Conservation (phyloP, 805 yeast species). For the Allodekkera sacchari region DNA sequence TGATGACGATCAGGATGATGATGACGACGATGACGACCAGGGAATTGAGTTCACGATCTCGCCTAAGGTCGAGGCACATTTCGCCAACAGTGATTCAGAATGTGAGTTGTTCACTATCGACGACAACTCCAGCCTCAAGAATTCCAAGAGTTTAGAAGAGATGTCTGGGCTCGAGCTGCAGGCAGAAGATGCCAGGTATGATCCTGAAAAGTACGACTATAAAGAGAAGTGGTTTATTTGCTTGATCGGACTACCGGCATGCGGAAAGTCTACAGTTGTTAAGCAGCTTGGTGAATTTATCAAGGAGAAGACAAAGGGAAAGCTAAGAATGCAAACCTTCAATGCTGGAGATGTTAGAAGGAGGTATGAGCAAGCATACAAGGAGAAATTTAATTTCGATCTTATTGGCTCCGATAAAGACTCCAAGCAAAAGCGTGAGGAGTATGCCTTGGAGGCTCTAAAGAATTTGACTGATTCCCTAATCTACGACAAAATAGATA, state of each 20-base stretch:
- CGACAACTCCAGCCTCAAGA: background rate
- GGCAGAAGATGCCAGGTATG: conserved; percentile 1
- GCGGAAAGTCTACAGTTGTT: conserved; percentile 66
- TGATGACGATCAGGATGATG: conserved; percentile 3
- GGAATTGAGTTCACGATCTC: too few relatives aligned
- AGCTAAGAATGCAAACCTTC: conserved; percentile 25
- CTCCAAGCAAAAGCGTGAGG: conserved; percentile 56
- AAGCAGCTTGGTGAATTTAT: conserved; percentile 20
- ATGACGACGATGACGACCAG: conserved; percentile 3
- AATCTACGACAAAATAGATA: conserved; percentile 70
- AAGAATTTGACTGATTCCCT: conserved; percentile 70
- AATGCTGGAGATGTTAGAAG: conserved; percentile 49
- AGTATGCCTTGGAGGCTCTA: conserved; percentile 92
- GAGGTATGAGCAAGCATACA: conserved; percentile 19
- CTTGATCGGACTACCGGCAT: conserved; percentile 82
- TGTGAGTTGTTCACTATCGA: background rate
- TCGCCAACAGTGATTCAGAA: background rate
- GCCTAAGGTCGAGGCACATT: too few relatives aligned
- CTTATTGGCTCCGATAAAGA: conserved; percentile 22
- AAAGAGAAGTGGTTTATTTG: conserved; percentile 24
- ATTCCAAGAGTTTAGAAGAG: background rate
- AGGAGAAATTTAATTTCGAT: conserved; percentile 19
- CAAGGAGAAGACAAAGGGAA: conserved; percentile 7
- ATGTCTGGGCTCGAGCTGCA: background rate
- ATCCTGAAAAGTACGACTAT: conserved; percentile 5